Evolutionary conservation across 352 stramenopile genomes (phyloP).

Genomic region (Globisporangium parvum): DNA sequence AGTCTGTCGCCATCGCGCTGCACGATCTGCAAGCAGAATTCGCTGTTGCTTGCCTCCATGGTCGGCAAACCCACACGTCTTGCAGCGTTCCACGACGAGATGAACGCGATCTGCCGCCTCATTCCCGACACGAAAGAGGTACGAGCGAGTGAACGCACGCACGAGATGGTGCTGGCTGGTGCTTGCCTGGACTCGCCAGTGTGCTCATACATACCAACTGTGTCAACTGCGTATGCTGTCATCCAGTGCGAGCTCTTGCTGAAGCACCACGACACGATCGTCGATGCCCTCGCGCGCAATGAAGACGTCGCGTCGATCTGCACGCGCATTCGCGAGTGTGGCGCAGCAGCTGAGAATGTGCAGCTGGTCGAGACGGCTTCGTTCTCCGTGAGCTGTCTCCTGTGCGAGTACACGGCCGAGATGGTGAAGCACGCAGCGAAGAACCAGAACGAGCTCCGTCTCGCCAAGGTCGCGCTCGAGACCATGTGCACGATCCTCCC

Average conservation of each 20-base stretch:
- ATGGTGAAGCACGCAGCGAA: constrained; percentile 40
- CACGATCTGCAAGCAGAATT: constrained; percentile 54
- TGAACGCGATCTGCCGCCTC: constrained; percentile 49
- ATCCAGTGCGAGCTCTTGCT: constrained; percentile 46
- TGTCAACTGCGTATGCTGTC: not conserved
- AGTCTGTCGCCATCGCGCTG: constrained; percentile 37
- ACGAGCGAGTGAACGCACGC: constrained; percentile 12
- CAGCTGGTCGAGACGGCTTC: constrained; percentile 14
- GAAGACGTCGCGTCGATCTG: constrained; percentile 51
- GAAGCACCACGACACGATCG: constrained; percentile 40
- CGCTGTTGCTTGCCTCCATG: constrained; percentile 45
- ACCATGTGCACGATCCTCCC: constrained; percentile 74
- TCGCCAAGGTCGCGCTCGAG: constrained; percentile 65
- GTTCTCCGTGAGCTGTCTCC: constrained; percentile 59
- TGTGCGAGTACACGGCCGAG: constrained; percentile 77
- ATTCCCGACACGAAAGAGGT: constrained; percentile 44
- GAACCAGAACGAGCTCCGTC: constrained; percentile 39
- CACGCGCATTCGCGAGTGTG: constrained; percentile 36
- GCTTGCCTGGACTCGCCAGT: not conserved
- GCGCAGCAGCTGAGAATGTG: not conserved
- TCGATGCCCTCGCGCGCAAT: constrained; percentile 43
- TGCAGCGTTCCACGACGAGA: constrained; percentile 35
- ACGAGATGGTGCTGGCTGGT: constrained; percentile 3
- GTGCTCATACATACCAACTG: not conserved
- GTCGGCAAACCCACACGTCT: constrained; percentile 37